These are phyloP conservation scores for Xanthoparmelia taractica DNA, from an alignment of 495 filamentous ascomycete genomes.

Conservation along the genomic window DNA sequence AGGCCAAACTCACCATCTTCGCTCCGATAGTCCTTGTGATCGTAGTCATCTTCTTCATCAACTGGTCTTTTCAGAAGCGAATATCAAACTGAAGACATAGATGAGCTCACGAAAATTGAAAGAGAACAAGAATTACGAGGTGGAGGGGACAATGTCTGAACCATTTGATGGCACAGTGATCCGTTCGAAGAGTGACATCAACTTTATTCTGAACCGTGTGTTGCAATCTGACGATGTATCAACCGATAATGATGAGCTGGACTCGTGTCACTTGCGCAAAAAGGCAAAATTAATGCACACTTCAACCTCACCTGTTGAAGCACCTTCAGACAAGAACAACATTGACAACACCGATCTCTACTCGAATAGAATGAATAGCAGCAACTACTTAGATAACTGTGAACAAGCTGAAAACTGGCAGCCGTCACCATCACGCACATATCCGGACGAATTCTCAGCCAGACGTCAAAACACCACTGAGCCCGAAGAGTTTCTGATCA, in stretches of 20 bases:
- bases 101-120: background rate
- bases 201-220: background rate
- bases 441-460: background rate
- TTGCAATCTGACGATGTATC: background rate
- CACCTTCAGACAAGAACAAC: background rate
- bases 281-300: background rate
- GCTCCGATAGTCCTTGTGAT: background rate
- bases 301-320: background rate
- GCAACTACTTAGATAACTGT: background rate
- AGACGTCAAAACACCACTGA: background rate
- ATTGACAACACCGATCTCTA: background rate
- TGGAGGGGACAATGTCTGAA: conserved; percentile 2
- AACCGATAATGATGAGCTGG: no score
- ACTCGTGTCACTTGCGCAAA: background rate
- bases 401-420: background rate
- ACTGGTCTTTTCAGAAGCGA: background rate
- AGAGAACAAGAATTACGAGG: background rate
- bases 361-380: background rate
- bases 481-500: background rate
- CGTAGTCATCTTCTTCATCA: background rate
- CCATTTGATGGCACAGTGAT: background rate
- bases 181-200: background rate
- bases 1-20: background rate
- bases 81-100: background rate
- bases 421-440: background rate